Conservation (phyloP, 2,329 filamentous ascomycete genomes). For the Alternaria sp. region DNA sequence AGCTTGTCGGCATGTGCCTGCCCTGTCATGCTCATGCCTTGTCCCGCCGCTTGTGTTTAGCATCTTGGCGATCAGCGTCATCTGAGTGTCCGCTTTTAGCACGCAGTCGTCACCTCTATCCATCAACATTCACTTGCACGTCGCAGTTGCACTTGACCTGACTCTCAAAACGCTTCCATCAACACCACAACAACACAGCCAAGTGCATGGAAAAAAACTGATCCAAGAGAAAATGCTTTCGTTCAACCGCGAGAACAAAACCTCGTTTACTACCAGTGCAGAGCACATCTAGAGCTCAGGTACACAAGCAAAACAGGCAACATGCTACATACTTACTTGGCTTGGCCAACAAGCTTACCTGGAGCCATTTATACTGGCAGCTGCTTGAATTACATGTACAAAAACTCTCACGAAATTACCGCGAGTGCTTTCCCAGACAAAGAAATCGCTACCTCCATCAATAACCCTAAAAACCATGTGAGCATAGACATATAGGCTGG, state of each 20-base stretch:
- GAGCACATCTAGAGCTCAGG: not conserved
- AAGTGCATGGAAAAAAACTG: not conserved
- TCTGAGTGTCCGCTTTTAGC: constrained; percentile 1
- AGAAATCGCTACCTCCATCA: constrained; percentile 6
- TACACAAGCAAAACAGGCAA: constrained; percentile 4
- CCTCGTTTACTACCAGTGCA: not conserved
- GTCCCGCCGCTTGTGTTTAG: constrained; percentile 31
- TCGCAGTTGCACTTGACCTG: not conserved
- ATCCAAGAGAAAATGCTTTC: constrained; percentile 7
- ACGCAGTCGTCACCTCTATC: not conserved
- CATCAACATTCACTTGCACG: not conserved
- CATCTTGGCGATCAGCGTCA: constrained; percentile 33
- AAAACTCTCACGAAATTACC: not conserved
- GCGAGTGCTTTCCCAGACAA: not conserved
- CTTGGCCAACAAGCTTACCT: constrained; percentile 17
- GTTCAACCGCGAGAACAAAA: not conserved
- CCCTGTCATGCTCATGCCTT: constrained; percentile 30
- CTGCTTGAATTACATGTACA: constrained; percentile 12
- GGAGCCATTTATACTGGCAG: constrained; percentile 7
- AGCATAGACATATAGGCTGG: not conserved
- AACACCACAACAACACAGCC: not conserved
- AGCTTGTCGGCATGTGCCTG: constrained; percentile 32
- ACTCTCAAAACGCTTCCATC: not conserved
- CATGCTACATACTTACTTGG: constrained; percentile 8
- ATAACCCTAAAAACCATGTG: not conserved